Percentiles rank a stretch among this genome's conserved stretches.
These are phyloP conservation scores for Pilaira anomala DNA, from an alignment of 192 early-diverging fungal species.

Conservation along the genomic window DNA sequence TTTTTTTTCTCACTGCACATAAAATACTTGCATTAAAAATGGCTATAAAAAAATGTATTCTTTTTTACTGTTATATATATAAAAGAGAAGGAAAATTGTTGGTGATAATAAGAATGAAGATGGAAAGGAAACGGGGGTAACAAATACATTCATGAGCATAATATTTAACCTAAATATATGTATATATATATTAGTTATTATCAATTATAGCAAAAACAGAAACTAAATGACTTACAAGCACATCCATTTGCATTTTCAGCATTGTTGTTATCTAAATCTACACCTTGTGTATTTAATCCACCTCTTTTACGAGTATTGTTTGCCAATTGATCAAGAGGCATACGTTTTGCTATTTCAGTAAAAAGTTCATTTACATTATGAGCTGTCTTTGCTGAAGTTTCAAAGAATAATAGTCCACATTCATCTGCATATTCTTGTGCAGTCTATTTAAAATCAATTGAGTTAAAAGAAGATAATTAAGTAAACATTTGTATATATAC, in stretches of 20 bases:
- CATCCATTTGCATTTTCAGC: constrained; percentile 31
- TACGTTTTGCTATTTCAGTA: constrained; percentile 63
- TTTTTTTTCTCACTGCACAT: constrained; percentile 2
- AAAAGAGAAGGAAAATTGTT: neutral
- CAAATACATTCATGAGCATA: neutral
- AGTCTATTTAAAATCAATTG: constrained; percentile 35
- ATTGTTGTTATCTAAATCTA: constrained; percentile 41
- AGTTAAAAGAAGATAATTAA: neutral
- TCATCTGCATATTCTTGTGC: constrained; percentile 65
- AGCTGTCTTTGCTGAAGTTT: constrained; percentile 67
- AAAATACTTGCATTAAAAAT: neutral
- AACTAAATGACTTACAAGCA: constrained; percentile 32
- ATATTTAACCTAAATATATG: neutral
- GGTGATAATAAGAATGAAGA: neutral
- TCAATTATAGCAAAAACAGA: neutral
- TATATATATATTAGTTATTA: neutral
- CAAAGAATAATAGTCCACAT: constrained; percentile 61
- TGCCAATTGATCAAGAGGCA: constrained; percentile 62
- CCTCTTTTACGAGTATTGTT: constrained; percentile 51
- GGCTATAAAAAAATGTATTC: constrained; percentile 1
- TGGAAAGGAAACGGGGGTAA: neutral
- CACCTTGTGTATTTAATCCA: constrained; percentile 45
- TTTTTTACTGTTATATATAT: neutral
- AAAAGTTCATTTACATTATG: constrained; percentile 61
- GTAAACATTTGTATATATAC: constrained; percentile 28